Base-by-base conservation (phyloP, 169 alveolate species). In the Prorocentrum cordatum region DNA sequence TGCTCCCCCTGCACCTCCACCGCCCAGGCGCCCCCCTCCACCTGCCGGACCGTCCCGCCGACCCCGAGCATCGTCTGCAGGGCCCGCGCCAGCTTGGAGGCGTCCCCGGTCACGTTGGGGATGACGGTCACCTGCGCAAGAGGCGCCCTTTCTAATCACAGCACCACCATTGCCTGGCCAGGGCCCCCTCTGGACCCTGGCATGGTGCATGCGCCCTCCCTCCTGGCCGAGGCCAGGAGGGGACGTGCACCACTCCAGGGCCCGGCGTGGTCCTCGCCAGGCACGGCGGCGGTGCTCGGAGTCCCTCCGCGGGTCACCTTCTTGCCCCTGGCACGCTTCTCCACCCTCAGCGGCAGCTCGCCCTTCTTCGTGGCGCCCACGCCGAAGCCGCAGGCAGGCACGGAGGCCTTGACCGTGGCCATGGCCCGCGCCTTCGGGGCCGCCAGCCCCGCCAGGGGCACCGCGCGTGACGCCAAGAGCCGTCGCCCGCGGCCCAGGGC, bases 31-130 rank as follows among this genome's bases (percentile, higher is more conserved):
- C 54, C 38, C 26, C 73, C 20, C 24, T 77, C 88, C 45, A 45
- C 88, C 88, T 77, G 42, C n/a, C 90, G 90, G 29, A 64, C 90
- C 6, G 90, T 45, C 29, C 90, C 90, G 7, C 90, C 90, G 6
- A 82, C 90, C 12, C 90, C 90, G 32, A 82, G 90, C 90, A 82
- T 82, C 24, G 70, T 64, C 38, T 82, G 90, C 47, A 82, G 42
- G 42, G 42, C 79, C 29, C 90, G 42, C 2, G 90, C 71, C 9
- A 82, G 54, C 38, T 70, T 70, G 68, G 6, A 35, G 5, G 24
- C 86, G 54, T 75, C 86, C 20, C 86, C 86, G 20, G 24, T 33
- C 72, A 75, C 86, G 54, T 75, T 75, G 32, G 42, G 38, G 39
- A 75, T 75, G 71, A 75, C 54, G 29, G 86, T 75, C 29, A 75